Evolutionary conservation across 306 rosid genomes (phyloP).

Genomic region (Elaeagnus macrophylla): DNA sequence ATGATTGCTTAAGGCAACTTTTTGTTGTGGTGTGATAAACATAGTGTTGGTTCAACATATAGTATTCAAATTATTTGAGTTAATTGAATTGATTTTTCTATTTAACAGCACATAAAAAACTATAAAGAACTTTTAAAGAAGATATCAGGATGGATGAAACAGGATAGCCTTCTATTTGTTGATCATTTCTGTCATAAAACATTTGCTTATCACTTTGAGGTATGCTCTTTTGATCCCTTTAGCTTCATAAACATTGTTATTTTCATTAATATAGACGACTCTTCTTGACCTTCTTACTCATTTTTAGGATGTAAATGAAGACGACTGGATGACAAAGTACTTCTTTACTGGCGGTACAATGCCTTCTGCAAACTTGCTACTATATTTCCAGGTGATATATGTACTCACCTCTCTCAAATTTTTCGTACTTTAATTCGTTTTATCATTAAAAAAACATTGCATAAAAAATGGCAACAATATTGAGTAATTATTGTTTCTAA

Average conservation of each 20-base stretch:
- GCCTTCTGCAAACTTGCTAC: constrained; percentile 90
- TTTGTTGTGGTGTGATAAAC: too few species aligned
- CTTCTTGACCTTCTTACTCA: constrained; percentile 4
- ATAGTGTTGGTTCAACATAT: neutral
- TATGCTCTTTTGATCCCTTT: constrained; percentile 17
- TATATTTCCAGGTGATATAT: constrained; percentile 70
- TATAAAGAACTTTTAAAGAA: constrained; percentile 75
- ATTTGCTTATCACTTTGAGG: constrained; percentile 95
- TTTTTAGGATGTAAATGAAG: constrained; percentile 65
- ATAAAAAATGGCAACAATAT: neutral
- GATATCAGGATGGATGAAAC: constrained; percentile 85
- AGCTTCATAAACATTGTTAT: neutral
- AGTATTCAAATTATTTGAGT: neutral
- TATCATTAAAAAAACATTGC: neutral
- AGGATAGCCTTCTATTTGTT: constrained; percentile 66
- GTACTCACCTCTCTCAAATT: constrained; percentile 1
- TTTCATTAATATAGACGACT: too few species aligned
- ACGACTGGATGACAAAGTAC: constrained; percentile 85
- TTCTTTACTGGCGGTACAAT: constrained; percentile 88
- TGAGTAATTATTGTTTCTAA: constrained; percentile 2
- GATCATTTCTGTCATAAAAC: constrained; percentile 73
- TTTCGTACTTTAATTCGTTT: neutral
- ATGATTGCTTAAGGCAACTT: too few species aligned
- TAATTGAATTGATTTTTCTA: constrained; percentile 7
- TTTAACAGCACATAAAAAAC: constrained; percentile 90